Conservation (phyloP, 805 yeast genomes). For the Wickerhamomyces bovis region DNA sequence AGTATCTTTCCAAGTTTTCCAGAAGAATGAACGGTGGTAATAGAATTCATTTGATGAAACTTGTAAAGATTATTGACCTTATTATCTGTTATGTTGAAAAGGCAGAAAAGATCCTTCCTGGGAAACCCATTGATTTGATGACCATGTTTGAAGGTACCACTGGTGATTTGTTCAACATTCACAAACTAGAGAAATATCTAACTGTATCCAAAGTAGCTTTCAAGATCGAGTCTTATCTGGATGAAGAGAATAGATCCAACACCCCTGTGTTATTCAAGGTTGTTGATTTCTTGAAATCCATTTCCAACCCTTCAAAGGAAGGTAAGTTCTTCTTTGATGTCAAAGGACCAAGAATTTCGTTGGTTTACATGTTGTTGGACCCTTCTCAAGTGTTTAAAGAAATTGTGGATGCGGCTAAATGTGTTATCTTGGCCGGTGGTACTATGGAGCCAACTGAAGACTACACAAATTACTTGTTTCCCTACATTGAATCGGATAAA, state of each 20-base stretch:
- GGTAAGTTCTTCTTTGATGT: constrained; percentile 72
- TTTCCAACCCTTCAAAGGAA: constrained; percentile 71
- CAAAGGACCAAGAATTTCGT: constrained; percentile 19
- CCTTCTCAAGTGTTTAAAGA: constrained; percentile 68
- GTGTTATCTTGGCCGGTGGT: constrained; percentile 86
- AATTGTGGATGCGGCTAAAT: constrained; percentile 55
- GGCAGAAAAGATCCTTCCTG: constrained; percentile 36
- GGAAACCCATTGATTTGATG: constrained; percentile 43
- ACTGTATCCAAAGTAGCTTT: constrained; percentile 69
- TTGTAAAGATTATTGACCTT: constrained; percentile 49
- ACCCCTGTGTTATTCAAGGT: constrained; percentile 60
- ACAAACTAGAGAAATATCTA: constrained; percentile 59
- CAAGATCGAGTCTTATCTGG: constrained; percentile 71
- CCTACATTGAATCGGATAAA: constrained; percentile 37
- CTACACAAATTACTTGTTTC: constrained; percentile 58
- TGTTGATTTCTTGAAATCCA: constrained; percentile 53
- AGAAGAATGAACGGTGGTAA: constrained; percentile 64
- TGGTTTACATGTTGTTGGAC: constrained; percentile 73
- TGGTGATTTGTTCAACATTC: constrained; percentile 67
- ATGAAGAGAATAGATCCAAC: constrained; percentile 17
- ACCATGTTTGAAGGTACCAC: constrained; percentile 54
- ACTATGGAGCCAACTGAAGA: constrained; percentile 91
- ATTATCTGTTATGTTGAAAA: constrained; percentile 42
- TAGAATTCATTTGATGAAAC: constrained; percentile 59
- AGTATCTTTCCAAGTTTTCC: constrained; percentile 56